Base-by-base conservation (phyloP, 129 eudicot species). In the Apium graveolens region DNA sequence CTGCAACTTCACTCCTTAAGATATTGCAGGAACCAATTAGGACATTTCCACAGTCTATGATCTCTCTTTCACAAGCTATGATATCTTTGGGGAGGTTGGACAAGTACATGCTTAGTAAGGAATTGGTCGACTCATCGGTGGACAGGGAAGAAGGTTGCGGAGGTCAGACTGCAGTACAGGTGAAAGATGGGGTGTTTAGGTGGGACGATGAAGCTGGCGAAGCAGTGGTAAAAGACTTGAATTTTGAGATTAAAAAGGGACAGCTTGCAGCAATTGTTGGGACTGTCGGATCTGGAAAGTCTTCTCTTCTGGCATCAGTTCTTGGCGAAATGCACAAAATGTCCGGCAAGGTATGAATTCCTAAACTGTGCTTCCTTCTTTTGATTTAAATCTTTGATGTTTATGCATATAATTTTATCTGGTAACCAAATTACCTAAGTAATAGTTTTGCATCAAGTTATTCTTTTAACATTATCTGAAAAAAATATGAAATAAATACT, bases 261-360 rank as follows among this genome's bases (percentile, higher is more conserved):
- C 87, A 93, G 80, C 89, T 91, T 77, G 90, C 97, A 35, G 97
- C 98, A 8, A 83, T 93, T 71, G 98, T 93, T 57, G 98, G 98
- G 69, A 93, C 96, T 8, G 97, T 93, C 11, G 97, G 98, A 51
- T 93, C 97, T 2, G 98, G 98, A 80, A 93, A 93, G 69, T 91
- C 96, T 11, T 94, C 98, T 57, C 89, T 94, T 74, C 35, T 45
- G 34, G 48, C 46, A 57, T 34, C 44, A 46, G 42, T 80, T 65
- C 73, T 74, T 44, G 41, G 71, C 27, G 78, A 75, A 51, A 75
- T 75, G 78, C 34, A 75, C 43, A 75, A 75, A 75, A 49, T 48
- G 37, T 51, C 78, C 0, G 65, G 78, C 26, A 80, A 80, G 89
- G 89, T 82, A 83, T 26, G 26, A 57, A 29, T 78, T 24, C 11